Percentiles rank a stretch among this genome's conserved stretches.
Evolutionary conservation across 768 basidiomycete species (phyloP).

Genomic region (Trametes elegans): DNA sequence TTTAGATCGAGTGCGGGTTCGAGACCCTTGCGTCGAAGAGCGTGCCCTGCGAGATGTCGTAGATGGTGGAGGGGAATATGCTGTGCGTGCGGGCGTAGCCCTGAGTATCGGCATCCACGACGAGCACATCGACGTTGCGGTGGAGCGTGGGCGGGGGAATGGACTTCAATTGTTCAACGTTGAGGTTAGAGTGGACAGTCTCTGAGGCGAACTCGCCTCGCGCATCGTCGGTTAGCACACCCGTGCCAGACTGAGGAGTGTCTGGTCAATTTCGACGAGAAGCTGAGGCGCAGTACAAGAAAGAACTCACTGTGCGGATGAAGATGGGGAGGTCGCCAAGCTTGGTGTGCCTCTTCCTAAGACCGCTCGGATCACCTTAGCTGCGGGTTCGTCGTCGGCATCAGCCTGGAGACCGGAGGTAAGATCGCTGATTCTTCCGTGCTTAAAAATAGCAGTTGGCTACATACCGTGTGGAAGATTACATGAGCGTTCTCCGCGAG

Average conservation of each 20-base stretch:
- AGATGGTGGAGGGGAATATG: conserved; percentile 57
- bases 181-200: conserved; percentile 47
- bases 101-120: conserved; percentile 48
- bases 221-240: conserved; percentile 46
- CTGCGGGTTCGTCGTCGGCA: conserved; percentile 45
- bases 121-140: conserved; percentile 46
- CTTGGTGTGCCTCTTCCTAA: conserved; percentile 43
- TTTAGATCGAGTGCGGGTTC: conserved; percentile 51
- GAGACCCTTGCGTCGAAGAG: conserved; percentile 52
- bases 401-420: conserved; percentile 35
- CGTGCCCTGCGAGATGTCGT: conserved; percentile 46
- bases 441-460: too few relatives aligned
- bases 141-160: conserved; percentile 47
- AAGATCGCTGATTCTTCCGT: too few relatives aligned
- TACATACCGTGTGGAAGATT: conserved; percentile 23
- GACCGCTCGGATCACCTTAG: conserved; percentile 49
- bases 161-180: conserved; percentile 44
- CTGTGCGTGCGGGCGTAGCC: conserved; percentile 54
- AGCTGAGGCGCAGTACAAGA: too few relatives aligned
- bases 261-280: neutral
- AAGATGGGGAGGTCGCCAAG: conserved; percentile 45
- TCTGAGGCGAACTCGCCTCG: conserved; percentile 39
- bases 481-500: conserved; percentile 45
- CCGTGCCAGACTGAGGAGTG: conserved; percentile 27
- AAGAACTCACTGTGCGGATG: conserved; percentile 58